These are phyloP conservation scores for Endoconidiophora laricicola DNA, from an alignment of 2,329 filamentous ascomycete species.

Conservation along the genomic window DNA sequence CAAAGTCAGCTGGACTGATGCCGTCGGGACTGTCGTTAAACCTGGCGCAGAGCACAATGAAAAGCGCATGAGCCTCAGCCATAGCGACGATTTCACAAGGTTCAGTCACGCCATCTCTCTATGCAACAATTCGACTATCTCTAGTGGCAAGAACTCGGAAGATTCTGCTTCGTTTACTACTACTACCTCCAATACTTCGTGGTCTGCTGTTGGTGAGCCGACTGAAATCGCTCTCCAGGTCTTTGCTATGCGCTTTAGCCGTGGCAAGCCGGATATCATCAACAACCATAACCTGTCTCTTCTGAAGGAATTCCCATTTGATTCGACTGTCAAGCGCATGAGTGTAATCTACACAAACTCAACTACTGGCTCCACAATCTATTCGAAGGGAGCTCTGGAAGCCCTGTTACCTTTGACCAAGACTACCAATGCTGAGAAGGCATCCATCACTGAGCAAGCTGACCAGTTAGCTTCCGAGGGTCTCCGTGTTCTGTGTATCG, in stretches of 20 bases:
- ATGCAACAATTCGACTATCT: slow-evolving; percentile 42
- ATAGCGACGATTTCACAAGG: slow-evolving; percentile 23
- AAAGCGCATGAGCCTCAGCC: slow-evolving; percentile 10
- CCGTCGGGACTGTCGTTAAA: slow-evolving; percentile 15
- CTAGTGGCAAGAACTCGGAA: slow-evolving; percentile 21
- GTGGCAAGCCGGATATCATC: slow-evolving; percentile 27
- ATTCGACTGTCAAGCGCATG: slow-evolving; percentile 60
- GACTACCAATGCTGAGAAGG: slow-evolving; percentile 30
- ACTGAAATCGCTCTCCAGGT: slow-evolving; percentile 62
- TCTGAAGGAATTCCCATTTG: slow-evolving; percentile 53
- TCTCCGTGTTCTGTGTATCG: slow-evolving; percentile 52
- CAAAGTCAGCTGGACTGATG: slow-evolving; percentile 27
- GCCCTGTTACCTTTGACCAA: slow-evolving; percentile 36
- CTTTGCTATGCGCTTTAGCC: slow-evolving; percentile 51
- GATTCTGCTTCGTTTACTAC: slow-evolving; percentile 9
- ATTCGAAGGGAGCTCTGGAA: slow-evolving; percentile 43
- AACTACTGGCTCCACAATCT: slow-evolving; percentile 26
- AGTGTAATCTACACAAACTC: slow-evolving; percentile 43
- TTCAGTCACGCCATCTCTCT: slow-evolving; percentile 40
- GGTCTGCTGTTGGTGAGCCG: slow-evolving; percentile 47
- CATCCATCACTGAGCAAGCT: slow-evolving; percentile 30
- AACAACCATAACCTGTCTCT: slow-evolving; percentile 27
- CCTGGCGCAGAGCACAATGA: slow-evolving; percentile 8
- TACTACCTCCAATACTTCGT: slow-evolving; percentile 21
- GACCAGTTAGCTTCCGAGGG: slow-evolving; percentile 44